Percentiles rank a stretch among this genome's conserved stretches.
Evolutionary conservation across 768 basidiomycete genomes (phyloP).

Genomic region (Cystofilobasidium ferigula): DNA sequence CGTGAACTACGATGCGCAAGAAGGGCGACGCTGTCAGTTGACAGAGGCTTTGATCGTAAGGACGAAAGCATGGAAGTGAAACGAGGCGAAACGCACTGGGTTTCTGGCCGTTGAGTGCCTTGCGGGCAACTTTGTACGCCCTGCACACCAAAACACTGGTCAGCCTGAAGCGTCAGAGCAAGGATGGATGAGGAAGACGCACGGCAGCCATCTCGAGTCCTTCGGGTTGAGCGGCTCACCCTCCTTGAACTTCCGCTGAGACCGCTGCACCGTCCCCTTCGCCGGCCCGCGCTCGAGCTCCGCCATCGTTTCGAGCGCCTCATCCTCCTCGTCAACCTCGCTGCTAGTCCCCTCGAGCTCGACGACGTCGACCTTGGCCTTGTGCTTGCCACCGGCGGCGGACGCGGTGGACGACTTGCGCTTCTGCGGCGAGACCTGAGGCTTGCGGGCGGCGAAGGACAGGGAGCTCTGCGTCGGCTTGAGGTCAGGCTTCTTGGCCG

Average conservation of each 20-base stretch:
- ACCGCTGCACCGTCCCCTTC: background rate
- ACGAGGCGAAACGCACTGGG: background rate
- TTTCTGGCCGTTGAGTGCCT: background rate
- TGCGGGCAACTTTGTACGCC: background rate
- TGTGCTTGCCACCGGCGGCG: background rate
- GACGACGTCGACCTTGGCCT: constrained; percentile 1
- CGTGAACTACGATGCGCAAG: background rate
- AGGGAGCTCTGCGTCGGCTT: background rate
- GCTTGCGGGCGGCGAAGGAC: background rate
- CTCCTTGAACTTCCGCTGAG: background rate
- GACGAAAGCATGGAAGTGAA: no score
- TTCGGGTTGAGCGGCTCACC: background rate
- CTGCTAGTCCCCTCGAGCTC: background rate
- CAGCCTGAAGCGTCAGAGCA: background rate
- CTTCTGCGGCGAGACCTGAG: no score
- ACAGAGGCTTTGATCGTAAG: background rate
- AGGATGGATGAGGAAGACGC: background rate
- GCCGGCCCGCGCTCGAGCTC: background rate
- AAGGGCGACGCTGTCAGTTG: no score
- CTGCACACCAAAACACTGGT: background rate
- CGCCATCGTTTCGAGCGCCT: background rate
- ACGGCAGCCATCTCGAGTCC: background rate
- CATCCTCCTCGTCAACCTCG: background rate
- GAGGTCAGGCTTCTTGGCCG: background rate
- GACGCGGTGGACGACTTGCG: no score